Percentiles rank a stretch among this genome's conserved stretches.
These are phyloP conservation scores for Trifolium fragiferum DNA, from an alignment of 306 rosid species.

Conservation along the genomic window DNA sequence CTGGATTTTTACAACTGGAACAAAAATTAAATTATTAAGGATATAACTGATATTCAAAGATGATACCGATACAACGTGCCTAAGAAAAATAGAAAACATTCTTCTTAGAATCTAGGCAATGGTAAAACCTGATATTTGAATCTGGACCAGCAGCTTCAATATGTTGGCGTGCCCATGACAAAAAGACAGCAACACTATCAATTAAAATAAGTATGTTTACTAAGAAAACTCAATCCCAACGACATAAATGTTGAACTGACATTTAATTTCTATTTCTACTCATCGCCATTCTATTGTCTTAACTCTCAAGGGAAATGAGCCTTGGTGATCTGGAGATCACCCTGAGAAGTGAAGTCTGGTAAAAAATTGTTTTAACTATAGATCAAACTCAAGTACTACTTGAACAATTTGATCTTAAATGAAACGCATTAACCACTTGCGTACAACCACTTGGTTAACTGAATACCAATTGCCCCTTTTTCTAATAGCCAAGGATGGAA, in stretches of 20 bases:
- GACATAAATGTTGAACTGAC: neutral
- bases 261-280: slow-evolving; percentile 31
- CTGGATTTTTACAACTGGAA: slow-evolving; percentile 67
- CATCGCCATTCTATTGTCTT: neutral
- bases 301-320: neutral
- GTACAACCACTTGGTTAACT: neutral
- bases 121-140: slow-evolving; percentile 54
- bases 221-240: slow-evolving; percentile 6
- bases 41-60: slow-evolving; percentile 24
- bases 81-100: neutral
- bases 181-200: slow-evolving; percentile 78
- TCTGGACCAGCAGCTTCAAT: slow-evolving; percentile 42
- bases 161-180: slow-evolving; percentile 77
- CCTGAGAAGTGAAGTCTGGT: neutral
- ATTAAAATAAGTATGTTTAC: slow-evolving; percentile 8
- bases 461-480: neutral
- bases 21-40: slow-evolving; percentile 29
- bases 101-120: too few species aligned
- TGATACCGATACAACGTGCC: neutral
- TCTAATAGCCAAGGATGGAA: slow-evolving; percentile 9
- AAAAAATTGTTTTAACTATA: neutral
- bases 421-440: neutral
- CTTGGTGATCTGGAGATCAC: neutral
- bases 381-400: neutral
- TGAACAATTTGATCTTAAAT: neutral